Evolutionary conservation across 176 grass and related monocot species (phyloP).

Genomic region (Musa troglodytarum): DNA sequence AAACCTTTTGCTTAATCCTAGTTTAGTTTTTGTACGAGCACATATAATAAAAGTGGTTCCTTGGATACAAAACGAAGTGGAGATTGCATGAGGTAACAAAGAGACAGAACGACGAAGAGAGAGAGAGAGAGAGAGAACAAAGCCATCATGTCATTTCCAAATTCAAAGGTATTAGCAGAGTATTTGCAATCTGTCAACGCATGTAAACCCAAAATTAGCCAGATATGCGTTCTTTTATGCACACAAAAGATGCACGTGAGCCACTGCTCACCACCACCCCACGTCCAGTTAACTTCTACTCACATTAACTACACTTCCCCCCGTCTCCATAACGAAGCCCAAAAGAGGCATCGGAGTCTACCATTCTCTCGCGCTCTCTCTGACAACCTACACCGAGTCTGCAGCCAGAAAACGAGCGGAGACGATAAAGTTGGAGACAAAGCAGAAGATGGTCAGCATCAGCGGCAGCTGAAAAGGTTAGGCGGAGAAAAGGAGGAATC

Average conservation of each 20-base stretch:
- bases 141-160: not conserved
- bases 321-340: not conserved
- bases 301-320: not conserved
- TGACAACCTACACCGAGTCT: not conserved
- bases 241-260: not conserved
- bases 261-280: not conserved
- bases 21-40: too few relatives aligned
- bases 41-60: too few relatives aligned
- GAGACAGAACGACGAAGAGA: too few relatives aligned
- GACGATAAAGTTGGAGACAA: constrained; percentile 5
- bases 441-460: not conserved
- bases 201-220: not conserved
- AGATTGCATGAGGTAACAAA: too few relatives aligned
- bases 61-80: too few relatives aligned
- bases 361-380: not conserved
- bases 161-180: not conserved
- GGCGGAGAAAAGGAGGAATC: not conserved
- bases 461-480: not conserved
- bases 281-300: not conserved
- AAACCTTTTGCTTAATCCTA: too few relatives aligned
- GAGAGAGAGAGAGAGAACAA: too few relatives aligned
- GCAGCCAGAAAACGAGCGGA: not conserved
- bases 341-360: too few relatives aligned
- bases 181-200: not conserved
- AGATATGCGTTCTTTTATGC: not conserved